Percentiles rank a stretch among this genome's conserved stretches.
These are phyloP conservation scores for Colletotrichum sansevieriae DNA, from an alignment of 2,329 filamentous ascomycete genomes.

Conservation along the genomic window DNA sequence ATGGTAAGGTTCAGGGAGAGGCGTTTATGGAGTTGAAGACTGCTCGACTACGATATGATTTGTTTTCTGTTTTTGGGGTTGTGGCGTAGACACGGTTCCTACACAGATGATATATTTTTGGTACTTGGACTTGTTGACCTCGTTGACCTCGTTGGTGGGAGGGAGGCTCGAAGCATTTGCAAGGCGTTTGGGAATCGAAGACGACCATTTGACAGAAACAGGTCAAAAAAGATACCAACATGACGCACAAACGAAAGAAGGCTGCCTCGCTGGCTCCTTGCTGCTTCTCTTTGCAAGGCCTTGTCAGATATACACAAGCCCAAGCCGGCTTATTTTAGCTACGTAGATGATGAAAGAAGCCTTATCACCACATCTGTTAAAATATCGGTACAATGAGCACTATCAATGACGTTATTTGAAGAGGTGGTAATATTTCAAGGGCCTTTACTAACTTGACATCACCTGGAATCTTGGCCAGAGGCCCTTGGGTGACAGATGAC, in stretches of 20 bases:
- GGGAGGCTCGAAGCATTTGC: slow-evolving; percentile 36
- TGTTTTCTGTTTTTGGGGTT: slow-evolving; percentile 19
- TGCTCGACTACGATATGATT: slow-evolving; percentile 36
- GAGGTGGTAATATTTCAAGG: neutral
- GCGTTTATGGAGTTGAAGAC: slow-evolving; percentile 34
- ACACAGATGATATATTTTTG: slow-evolving; percentile 21
- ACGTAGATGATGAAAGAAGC: slow-evolving; percentile 25
- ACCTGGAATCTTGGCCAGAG: neutral
- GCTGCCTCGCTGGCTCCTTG: slow-evolving; percentile 11
- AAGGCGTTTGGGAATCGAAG: slow-evolving; percentile 42
- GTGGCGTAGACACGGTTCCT: slow-evolving; percentile 21
- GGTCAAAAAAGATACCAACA: slow-evolving; percentile 40
- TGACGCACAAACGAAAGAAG: slow-evolving; percentile 27
- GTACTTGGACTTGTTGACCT: slow-evolving; percentile 27
- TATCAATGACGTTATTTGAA: slow-evolving; percentile 1
- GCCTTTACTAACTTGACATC: slow-evolving; percentile 14
- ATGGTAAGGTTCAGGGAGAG: slow-evolving; percentile 19
- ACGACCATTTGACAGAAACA: slow-evolving; percentile 28
- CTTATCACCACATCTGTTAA: slow-evolving; percentile 14
- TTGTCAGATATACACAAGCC: slow-evolving; percentile 22
- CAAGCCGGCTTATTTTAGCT: slow-evolving; percentile 13
- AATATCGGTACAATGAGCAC: neutral
- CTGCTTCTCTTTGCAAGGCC: slow-evolving; percentile 36
- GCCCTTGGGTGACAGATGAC: neutral
- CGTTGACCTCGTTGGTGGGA: slow-evolving; percentile 13